Evolutionary conservation across 805 yeast genomes (phyloP), one percentile per base, ranked within the genome.

Genomic region (Cephaloascus albidus): DNA sequence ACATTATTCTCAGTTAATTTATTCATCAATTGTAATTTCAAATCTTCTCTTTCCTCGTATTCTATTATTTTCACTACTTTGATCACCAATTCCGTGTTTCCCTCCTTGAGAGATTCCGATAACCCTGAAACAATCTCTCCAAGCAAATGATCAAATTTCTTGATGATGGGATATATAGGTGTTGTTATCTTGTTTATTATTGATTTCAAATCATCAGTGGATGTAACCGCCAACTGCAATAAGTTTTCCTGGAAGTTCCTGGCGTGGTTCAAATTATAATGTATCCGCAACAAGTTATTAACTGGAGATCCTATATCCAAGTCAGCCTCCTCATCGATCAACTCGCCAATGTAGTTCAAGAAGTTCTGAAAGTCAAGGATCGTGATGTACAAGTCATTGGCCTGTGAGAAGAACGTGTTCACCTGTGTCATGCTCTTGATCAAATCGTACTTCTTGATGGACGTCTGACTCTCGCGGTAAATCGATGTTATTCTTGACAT

Each of bases 211-310:
- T 89, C 96, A 26, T 75, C 79, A 2, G 79, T 45, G 44, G 63
- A 51, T 43, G 60, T 26, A n/a, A 41, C 43, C 12, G 38, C 43
- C 57, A 82, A 70, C n/a, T 58, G 61, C 41, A 68, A 68, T 39
- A 89, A 70, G 53, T 81, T 84, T 46, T 90, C 97, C 45, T 72
- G 76, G 47, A 89, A 78, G 57, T 87, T 90, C 38, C 94, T 69
- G 16, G 86, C 74, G 50, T 73, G 73, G 36, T 79, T 81, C 42
- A 90, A 67, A 43, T 72, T 65, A 55, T 70, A 85, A 57, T 90
- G 97, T 10, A 84, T 76, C 18, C 68, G 53, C 37, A 87, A 63
- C 20, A 90, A 58, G 45, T 74, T 70, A 6, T 78, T 73, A 50
- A 81, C 62, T 5, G 66, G 57, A 23, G 61, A 60, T 18, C 67